Percentiles rank a stretch among this genome's conserved stretches.
Evolutionary conservation across 2,329 filamentous ascomycete genomes (phyloP).

Genomic region (Elsinoe arachidis): DNA sequence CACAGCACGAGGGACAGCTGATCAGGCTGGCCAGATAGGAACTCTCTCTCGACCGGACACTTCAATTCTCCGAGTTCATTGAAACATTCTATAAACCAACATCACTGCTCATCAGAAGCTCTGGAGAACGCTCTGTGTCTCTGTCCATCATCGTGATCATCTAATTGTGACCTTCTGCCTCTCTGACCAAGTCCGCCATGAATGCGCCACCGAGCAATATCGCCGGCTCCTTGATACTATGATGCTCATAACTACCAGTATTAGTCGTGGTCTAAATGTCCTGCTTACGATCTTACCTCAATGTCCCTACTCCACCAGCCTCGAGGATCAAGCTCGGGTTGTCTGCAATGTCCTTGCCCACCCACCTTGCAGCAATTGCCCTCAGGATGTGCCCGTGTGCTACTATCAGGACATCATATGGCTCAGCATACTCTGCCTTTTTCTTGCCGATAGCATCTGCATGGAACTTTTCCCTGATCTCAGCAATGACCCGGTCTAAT

Average conservation of each 20-base stretch:
- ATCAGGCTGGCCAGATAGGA: no score
- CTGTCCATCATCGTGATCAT: not conserved
- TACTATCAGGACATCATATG: slow-evolving; percentile 65
- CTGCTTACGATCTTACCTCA: slow-evolving; percentile 29
- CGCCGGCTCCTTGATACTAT: slow-evolving; percentile 41
- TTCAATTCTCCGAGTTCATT: no score
- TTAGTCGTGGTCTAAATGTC: not conserved
- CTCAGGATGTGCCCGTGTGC: slow-evolving; percentile 86
- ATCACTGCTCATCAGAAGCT: no score
- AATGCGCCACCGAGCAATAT: slow-evolving; percentile 45
- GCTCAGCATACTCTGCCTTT: slow-evolving; percentile 29
- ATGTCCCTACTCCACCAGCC: slow-evolving; percentile 43
- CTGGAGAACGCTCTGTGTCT: not conserved
- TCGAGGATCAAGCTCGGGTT: slow-evolving; percentile 78
- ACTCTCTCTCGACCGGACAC: no score
- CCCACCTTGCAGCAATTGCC: slow-evolving; percentile 82
- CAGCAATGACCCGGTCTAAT: slow-evolving; percentile 65
- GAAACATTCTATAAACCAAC: no score
- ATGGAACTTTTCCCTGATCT: slow-evolving; percentile 53
- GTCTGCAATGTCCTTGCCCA: slow-evolving; percentile 61
- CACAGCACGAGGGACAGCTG: no score
- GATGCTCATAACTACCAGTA: slow-evolving; percentile 39
- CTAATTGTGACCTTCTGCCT: slow-evolving; percentile 25
- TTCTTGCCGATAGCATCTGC: slow-evolving; percentile 45
- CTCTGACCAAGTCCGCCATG: slow-evolving; percentile 41